A percentile compares a stretch with the other conserved stretches of the same genome.
Evolutionary conservation across 1,284 basidiomycete species (phyloP).

Genomic region (Hypsizygus ulmarius): DNA sequence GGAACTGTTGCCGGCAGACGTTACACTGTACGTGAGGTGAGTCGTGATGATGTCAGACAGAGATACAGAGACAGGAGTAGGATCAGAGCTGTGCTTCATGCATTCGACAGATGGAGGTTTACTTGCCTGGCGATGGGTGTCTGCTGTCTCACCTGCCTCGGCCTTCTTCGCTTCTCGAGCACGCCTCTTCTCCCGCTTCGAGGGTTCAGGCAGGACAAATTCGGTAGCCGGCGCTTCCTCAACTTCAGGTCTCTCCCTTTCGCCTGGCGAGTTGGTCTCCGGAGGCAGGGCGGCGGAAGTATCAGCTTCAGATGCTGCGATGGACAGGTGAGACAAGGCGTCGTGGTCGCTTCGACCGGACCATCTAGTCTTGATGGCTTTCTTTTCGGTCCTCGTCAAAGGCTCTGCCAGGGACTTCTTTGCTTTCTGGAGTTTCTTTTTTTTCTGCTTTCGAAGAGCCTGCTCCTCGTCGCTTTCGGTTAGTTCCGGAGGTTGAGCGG

Average conservation of each 20-base stretch:
- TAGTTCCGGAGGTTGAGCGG: background rate
- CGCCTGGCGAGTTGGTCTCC: constrained; percentile 1
- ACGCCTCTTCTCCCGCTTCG: constrained; percentile 81
- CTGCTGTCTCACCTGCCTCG: constrained; percentile 35
- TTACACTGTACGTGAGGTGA: constrained; percentile 56
- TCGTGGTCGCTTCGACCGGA: constrained; percentile 1
- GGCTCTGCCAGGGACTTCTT: constrained; percentile 9
- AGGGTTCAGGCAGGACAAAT: constrained; percentile 32
- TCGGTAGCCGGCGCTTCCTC: background rate
- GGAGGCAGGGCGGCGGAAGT: background rate
- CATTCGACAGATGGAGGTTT: background rate
- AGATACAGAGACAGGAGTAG: background rate
- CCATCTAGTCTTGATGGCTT: constrained; percentile 17
- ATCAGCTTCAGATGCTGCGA: background rate
- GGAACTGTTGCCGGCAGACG: constrained; percentile 64
- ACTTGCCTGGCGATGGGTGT: constrained; percentile 14
- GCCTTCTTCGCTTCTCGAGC: constrained; percentile 79
- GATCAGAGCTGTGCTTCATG: background rate
- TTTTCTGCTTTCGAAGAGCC: constrained; percentile 20
- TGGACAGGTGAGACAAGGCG: constrained; percentile 1
- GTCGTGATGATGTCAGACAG: constrained; percentile 22
- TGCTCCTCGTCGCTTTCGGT: constrained; percentile 8
- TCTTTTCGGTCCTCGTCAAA: constrained; percentile 21
- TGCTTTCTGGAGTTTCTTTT: constrained; percentile 17
- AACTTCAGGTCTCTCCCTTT: background rate